Evolutionary conservation across 2,329 filamentous ascomycete genomes (phyloP), one percentile per base, ranked within the genome.

Genomic region (Pseudopyrenochaeta lycopersici): DNA sequence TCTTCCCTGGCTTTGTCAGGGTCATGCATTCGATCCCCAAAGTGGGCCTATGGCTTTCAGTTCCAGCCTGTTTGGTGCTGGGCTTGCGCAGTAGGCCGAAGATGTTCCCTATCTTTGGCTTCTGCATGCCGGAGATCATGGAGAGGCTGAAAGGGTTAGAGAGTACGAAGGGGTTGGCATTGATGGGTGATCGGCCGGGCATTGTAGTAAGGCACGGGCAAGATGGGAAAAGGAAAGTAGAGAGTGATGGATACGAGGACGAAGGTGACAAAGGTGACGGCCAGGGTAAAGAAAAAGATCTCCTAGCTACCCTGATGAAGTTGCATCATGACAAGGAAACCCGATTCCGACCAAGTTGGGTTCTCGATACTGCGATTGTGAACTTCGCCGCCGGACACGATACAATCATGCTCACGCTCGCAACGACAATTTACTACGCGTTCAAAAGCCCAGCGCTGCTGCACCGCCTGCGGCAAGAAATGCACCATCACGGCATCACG

Each of bases 321-420:
- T 29, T 54, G 15, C 45, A 53, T 18, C 9, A 46, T 23, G 17
- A 29, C 17, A 45, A 49, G 15, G 43, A 36, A 12, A 29, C 39
- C 4, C 18, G 38, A 7, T 53, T 52, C 54, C 38, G 2, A 10
- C 44, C 43, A 14, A 10, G 32, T 3, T 54, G 46, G 49, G 50
- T 57, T 10, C 39, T 57, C 3, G 32, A 31, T 12, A 54, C 51
- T n/a, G n/a, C 46, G 3, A n/a, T 57, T 7, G 50, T 41, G 4
- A 57, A 49, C 30, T 57, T 54, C 36, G 54, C 32, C 36, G 54
- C 50, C n/a, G 54, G 49, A 3, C 54, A 57, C 31, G 54, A 57
- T 17, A 54, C 54, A 12, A 46, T 44, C 23, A 54, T 39, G 27
- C 17, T 57, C 21, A 46, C 38, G 6, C 30, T 54, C 2, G 20